phyloP scores from a whole-genome alignment of 1,284 basidiomycete species.

The Sporisorium reilianum region DNA sequence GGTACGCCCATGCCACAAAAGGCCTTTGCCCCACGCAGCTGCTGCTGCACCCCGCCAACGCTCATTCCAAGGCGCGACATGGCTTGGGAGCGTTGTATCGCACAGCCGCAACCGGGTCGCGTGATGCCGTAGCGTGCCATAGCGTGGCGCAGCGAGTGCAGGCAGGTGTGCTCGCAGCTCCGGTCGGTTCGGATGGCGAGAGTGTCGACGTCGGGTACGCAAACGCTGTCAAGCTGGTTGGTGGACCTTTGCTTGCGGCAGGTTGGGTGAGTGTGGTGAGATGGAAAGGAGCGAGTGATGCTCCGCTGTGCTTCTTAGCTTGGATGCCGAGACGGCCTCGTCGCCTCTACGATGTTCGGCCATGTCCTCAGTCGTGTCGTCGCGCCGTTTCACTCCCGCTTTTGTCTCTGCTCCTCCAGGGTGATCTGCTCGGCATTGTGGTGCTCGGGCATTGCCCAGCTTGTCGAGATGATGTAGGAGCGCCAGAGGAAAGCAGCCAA shows the following conservation, averaged over 20 bases:
- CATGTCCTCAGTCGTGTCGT: too few relatives aligned
- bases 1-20: conserved; percentile 27
- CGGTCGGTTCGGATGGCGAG: background rate
- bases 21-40: background rate
- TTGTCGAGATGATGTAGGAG: too few relatives aligned
- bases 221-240: background rate
- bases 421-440: too few relatives aligned
- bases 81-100: background rate
- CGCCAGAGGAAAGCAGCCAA: too few relatives aligned
- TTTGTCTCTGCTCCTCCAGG: too few relatives aligned
- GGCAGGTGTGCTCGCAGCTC: background rate
- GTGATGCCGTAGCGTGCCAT: background rate
- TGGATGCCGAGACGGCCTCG: background rate
- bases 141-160: background rate
- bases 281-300: conserved; percentile 5
- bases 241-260: background rate
- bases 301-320: too few relatives aligned
- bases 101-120: background rate
- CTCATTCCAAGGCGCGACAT: conserved; percentile 1
- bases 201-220: background rate
- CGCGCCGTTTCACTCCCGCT: too few relatives aligned
- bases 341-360: too few relatives aligned
- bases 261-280: background rate
- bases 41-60: conserved; percentile 2
- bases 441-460: too few relatives aligned